Evolutionary conservation across 768 basidiomycete species (phyloP).

Genomic region (Fistulinella prunicolor): DNA sequence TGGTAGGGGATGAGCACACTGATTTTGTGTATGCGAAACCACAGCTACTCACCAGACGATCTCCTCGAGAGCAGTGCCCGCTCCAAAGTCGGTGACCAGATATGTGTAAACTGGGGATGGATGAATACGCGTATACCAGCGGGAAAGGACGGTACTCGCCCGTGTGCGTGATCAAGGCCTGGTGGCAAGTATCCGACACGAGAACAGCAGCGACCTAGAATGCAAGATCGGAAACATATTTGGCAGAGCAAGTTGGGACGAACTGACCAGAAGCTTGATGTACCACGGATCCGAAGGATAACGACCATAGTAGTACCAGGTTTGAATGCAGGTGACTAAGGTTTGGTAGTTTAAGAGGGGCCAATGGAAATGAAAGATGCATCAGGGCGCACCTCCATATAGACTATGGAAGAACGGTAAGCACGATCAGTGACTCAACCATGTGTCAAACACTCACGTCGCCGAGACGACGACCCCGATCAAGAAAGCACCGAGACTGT

Average conservation of each 20-base stretch:
- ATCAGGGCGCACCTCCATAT: slow-evolving; percentile 43
- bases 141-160: slow-evolving; percentile 27
- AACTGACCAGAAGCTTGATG: slow-evolving; percentile 45
- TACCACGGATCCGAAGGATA: slow-evolving; percentile 53
- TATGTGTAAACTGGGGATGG: slow-evolving; percentile 45
- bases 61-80: slow-evolving; percentile 23
- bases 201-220: slow-evolving; percentile 51
- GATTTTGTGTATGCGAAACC: not conserved
- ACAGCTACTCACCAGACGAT: slow-evolving; percentile 44
- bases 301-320: slow-evolving; percentile 53
- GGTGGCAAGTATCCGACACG: slow-evolving; percentile 54
- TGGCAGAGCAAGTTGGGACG: not conserved
- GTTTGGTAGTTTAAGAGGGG: slow-evolving; percentile 3
- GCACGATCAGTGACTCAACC: not conserved
- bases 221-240: slow-evolving; percentile 3
- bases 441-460: slow-evolving; percentile 36
- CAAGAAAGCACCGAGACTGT: slow-evolving; percentile 51
- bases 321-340: slow-evolving; percentile 55
- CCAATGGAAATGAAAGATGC: not conserved
- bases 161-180: slow-evolving; percentile 54
- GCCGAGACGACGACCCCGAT: slow-evolving; percentile 53
- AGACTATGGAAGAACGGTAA: slow-evolving; percentile 34
- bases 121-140: not conserved
- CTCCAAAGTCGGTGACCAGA: slow-evolving; percentile 40
- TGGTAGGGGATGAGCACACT: slow-evolving; percentile 6